Evolutionary conservation across 768 basidiomycete genomes (phyloP).

Genomic region (Glaciozyma antarctica): DNA sequence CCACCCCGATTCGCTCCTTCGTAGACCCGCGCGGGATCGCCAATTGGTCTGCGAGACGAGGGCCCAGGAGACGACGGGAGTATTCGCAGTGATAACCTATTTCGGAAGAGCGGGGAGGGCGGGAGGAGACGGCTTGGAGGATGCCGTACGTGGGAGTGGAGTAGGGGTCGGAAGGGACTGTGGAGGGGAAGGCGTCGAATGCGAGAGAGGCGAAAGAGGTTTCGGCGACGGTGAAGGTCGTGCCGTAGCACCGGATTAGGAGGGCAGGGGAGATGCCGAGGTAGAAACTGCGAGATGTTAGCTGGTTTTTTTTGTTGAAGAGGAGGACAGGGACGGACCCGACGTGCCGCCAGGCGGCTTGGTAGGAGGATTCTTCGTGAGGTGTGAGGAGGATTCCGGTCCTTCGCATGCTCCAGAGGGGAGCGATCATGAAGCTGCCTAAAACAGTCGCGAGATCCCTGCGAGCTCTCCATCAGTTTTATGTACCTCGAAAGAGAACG

Average conservation of each 20-base stretch:
- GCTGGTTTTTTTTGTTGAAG: fast-evolving
- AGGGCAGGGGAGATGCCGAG: slow-evolving; percentile 36
- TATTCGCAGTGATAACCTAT: slow-evolving; percentile 33
- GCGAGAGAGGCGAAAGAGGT: slow-evolving; percentile 36
- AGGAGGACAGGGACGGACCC: slow-evolving; percentile 29
- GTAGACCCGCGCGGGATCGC: slow-evolving; percentile 28
- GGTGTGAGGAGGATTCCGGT: slow-evolving; percentile 31
- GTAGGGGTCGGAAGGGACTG: slow-evolving; percentile 23
- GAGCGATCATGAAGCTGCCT: slow-evolving; percentile 38
- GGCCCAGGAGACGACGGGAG: slow-evolving; percentile 35
- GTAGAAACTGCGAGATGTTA: slow-evolving; percentile 33
- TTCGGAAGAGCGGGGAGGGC: slow-evolving; percentile 30
- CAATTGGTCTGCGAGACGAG: slow-evolving; percentile 35
- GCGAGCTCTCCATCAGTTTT: neutral
- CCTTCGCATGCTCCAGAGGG: slow-evolving; percentile 37
- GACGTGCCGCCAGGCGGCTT: slow-evolving; percentile 37
- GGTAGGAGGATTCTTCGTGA: slow-evolving; percentile 35
- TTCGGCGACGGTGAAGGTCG: slow-evolving; percentile 21
- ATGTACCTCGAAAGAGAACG: neutral
- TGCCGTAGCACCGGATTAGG: slow-evolving; percentile 30
- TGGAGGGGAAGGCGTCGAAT: slow-evolving; percentile 34
- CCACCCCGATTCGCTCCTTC: slow-evolving; percentile 4
- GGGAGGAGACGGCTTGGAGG: slow-evolving; percentile 32
- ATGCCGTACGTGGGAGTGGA: slow-evolving; percentile 36
- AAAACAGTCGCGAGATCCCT: slow-evolving; percentile 38